A percentile compares a stretch with the other conserved stretches of the same genome.
These are phyloP conservation scores for Penicillium sp. DNA, from an alignment of 2,329 filamentous ascomycete species.

Conservation along the genomic window DNA sequence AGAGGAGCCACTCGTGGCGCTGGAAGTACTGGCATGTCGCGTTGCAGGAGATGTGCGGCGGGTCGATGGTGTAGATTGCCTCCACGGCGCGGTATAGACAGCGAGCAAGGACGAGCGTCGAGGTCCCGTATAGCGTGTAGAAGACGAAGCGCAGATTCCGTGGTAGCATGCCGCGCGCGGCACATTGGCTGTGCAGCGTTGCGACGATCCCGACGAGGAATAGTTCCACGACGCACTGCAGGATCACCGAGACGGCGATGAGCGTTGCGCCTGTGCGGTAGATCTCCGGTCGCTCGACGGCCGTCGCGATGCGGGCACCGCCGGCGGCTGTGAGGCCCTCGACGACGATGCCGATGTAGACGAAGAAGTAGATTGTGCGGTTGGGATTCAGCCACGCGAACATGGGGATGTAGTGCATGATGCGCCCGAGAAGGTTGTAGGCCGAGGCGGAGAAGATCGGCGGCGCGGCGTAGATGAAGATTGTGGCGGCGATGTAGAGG, in stretches of 20 bases:
- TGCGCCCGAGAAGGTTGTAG: slow-evolving; percentile 18
- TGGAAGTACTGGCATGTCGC: slow-evolving; percentile 10
- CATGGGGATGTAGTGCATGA: slow-evolving; percentile 20
- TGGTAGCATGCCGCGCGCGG: slow-evolving; percentile 1
- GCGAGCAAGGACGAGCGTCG: slow-evolving; percentile 7
- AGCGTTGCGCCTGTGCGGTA: slow-evolving; percentile 15
- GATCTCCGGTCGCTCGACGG: background rate
- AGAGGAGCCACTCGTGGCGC: slow-evolving; percentile 13
- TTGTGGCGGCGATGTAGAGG: slow-evolving; percentile 15
- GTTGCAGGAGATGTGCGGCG: slow-evolving; percentile 1
- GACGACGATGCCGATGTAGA: slow-evolving; percentile 15
- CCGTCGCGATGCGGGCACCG: slow-evolving; percentile 9
- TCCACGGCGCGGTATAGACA: slow-evolving; percentile 18
- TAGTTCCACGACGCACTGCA: slow-evolving; percentile 12
- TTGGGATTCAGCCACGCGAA: slow-evolving; percentile 19
- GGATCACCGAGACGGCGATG: slow-evolving; percentile 8
- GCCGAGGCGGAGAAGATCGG: slow-evolving; percentile 15
- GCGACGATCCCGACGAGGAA: slow-evolving; percentile 6
- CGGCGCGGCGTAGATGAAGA: slow-evolving; percentile 18
- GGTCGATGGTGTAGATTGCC: slow-evolving; percentile 9
- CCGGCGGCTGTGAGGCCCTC: slow-evolving; percentile 15
- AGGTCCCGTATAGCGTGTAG: slow-evolving; percentile 17
- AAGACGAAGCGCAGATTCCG: slow-evolving; percentile 12
- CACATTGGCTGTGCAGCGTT: slow-evolving; percentile 13
- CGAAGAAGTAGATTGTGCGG: slow-evolving; percentile 17